Conservation (phyloP, 2,329 filamentous ascomycete genomes). For the Cryphonectria carpinicola region DNA sequence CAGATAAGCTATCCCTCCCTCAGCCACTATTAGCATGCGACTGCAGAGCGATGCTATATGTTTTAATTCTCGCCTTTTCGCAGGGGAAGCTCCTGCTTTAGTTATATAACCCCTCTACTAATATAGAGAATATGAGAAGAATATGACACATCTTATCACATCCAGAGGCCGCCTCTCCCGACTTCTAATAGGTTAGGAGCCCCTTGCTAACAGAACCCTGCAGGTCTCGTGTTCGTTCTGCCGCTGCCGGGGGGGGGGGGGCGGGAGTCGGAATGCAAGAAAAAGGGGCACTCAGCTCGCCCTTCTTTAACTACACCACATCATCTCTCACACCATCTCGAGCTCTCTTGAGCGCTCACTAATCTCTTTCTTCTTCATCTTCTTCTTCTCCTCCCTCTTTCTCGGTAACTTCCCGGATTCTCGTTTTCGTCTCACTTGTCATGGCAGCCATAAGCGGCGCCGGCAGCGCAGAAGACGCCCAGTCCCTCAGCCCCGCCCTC, state of each 20-base stretch:
- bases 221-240: neutral
- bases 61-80: no score
- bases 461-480: neutral
- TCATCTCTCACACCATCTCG: neutral
- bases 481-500: conserved; percentile 26
- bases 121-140: no score
- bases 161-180: neutral
- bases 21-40: no score
- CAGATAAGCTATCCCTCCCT: no score
- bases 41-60: no score
- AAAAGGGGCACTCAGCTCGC: neutral
- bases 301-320: neutral
- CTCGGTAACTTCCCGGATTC: neutral
- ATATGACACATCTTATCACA: neutral
- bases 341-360: neutral
- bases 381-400: neutral
- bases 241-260: neutral
- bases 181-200: neutral
- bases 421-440: neutral
- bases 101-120: no score
- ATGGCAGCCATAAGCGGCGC: neutral
- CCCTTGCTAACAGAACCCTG: neutral
- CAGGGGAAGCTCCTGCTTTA: no score
- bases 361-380: neutral
- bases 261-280: neutral